These are phyloP conservation scores for Pseudogymnoascus sp. DNA, from an alignment of 2,329 filamentous ascomycete species.

Conservation along the genomic window DNA sequence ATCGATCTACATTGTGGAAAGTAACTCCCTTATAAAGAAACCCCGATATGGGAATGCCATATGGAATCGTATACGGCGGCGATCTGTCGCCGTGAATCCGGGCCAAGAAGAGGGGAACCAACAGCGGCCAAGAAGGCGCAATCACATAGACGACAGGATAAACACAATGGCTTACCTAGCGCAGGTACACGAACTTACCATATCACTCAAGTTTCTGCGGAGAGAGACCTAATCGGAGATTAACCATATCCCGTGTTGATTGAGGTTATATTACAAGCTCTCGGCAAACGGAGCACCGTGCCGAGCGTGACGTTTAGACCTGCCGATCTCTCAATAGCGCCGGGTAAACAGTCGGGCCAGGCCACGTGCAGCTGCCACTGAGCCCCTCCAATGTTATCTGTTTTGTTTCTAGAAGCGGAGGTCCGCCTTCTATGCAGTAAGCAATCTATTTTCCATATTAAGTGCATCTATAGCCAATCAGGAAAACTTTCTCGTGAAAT, in stretches of 20 bases:
- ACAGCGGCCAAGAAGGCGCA: neutral
- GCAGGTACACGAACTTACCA: neutral
- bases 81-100: slow-evolving; percentile 4
- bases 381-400: neutral
- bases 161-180: neutral
- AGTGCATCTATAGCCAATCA: neutral
- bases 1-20: slow-evolving; percentile 8
- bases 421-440: slow-evolving; percentile 4
- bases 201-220: neutral
- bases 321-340: slow-evolving; percentile 2
- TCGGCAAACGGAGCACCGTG: slow-evolving; percentile 1
- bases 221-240: slow-evolving; percentile 2
- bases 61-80: neutral
- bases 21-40: neutral
- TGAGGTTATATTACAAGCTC: slow-evolving; percentile 7
- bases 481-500: neutral
- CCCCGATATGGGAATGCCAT: neutral
- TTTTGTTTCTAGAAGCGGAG: slow-evolving; percentile 4
- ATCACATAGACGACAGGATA: neutral
- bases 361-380: neutral
- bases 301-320: neutral
- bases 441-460: slow-evolving; percentile 3
- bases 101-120: neutral
- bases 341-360: slow-evolving; percentile 9
- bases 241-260: slow-evolving; percentile 6